phyloP scores from a whole-genome alignment of 1,284 basidiomycete species.

The Tylopilus microsporus region DNA sequence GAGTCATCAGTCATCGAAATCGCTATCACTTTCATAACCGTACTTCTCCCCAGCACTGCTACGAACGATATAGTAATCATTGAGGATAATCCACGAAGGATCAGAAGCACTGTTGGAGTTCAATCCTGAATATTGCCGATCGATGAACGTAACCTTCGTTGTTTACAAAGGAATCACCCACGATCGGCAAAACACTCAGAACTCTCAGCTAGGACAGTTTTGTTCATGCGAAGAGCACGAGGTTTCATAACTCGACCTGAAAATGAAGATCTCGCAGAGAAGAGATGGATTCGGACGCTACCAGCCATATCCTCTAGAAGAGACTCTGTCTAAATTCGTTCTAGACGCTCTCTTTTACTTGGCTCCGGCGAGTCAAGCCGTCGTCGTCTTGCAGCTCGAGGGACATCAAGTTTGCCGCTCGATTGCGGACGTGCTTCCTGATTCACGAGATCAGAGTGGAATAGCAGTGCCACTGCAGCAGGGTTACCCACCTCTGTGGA shows the following conservation, averaged over 20 bases:
- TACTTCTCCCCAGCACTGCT: slow-evolving; percentile 9
- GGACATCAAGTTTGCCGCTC: too few relatives aligned
- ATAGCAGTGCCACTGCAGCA: too few relatives aligned
- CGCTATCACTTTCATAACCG: background rate
- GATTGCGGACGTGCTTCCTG: background rate
- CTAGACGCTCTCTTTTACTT: slow-evolving; percentile 1
- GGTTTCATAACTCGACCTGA: background rate
- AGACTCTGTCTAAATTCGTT: slow-evolving; percentile 21
- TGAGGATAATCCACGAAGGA: slow-evolving; percentile 16
- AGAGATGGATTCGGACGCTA: slow-evolving; percentile 22
- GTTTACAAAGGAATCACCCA: slow-evolving; percentile 5
- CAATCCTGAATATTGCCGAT: slow-evolving; percentile 6
- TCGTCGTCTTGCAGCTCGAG: too few relatives aligned
- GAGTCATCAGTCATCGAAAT: slow-evolving; percentile 6
- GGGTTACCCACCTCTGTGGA: too few relatives aligned
- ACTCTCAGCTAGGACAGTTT: slow-evolving; percentile 16
- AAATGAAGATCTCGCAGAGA: slow-evolving; percentile 19
- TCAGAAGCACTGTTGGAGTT: slow-evolving; percentile 13
- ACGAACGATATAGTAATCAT: slow-evolving; percentile 10
- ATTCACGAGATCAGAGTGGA: background rate
- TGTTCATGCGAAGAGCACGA: slow-evolving; percentile 20
- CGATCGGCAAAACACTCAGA: slow-evolving; percentile 23
- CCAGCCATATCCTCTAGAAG: slow-evolving; percentile 14
- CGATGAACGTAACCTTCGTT: too few relatives aligned
- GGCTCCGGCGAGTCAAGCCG: too few relatives aligned